Evolutionary conservation across 345 rosid species (phyloP).

Genomic region (Lumnitzera racemosa): DNA sequence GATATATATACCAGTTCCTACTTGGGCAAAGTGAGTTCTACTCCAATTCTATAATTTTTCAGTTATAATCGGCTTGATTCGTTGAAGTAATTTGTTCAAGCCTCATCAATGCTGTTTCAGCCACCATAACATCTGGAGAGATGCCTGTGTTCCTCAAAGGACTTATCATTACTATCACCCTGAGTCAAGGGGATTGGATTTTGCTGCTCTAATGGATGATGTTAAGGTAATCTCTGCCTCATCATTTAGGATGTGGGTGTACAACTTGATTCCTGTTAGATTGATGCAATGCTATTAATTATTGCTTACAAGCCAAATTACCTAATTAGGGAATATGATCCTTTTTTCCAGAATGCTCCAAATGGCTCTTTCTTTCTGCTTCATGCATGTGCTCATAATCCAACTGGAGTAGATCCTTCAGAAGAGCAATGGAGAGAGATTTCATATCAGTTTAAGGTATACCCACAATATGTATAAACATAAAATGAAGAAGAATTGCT

Average conservation of each 20-base stretch:
- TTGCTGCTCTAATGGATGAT: conserved; percentile 80
- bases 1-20: conserved; percentile 84
- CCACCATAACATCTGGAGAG: conserved; percentile 98
- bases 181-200: conserved; percentile 76
- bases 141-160: conserved; percentile 77
- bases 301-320: too few relatives aligned
- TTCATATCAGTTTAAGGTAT: conserved; percentile 75
- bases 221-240: conserved; percentile 43
- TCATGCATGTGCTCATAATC: conserved; percentile 92
- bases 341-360: conserved; percentile 64
- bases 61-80: neutral
- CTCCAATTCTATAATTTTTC: neutral
- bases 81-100: neutral
- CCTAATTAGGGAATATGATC: neutral
- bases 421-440: conserved; percentile 96
- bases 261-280: too few relatives aligned
- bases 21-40: conserved; percentile 86
- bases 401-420: conserved; percentile 94
- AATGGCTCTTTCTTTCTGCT: conserved; percentile 88
- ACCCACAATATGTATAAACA: neutral
- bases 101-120: conserved; percentile 28
- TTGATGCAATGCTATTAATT: too few relatives aligned
- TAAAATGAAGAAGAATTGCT: too few relatives aligned
- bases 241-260: neutral
- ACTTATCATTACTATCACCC: conserved; percentile 87